Base-by-base conservation (phyloP, 148 eudicot species). In the Vaccinium macrocarpon region DNA sequence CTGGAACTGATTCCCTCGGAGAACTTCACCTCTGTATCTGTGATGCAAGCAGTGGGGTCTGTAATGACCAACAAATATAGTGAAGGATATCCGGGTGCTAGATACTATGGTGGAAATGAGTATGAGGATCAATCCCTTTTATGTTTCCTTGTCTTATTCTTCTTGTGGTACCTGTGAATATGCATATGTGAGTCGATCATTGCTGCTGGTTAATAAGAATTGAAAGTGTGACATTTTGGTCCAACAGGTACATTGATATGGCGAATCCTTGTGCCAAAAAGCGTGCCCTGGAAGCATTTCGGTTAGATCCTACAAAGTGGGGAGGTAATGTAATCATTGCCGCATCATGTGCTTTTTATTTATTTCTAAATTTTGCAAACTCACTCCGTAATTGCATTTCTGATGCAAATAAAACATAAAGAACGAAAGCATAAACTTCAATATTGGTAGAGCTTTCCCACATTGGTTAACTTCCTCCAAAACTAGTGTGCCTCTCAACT, bases 61-160 rank as follows among this genome's bases (percentile, higher is more conserved):
- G 92, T 94, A 82, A 97, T 97, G 99, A 97, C 99, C 77, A 97
- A 97, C 91, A 97, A 95, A 82, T 97, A 97, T 81, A 97, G 99
- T 90, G 99, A 97, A 94, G 99, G 99, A 35, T 97, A 97, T 80
- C 99, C 99, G 23, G 99, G 99, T 87, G 99, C 99, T 80, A 91
- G 99, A 91, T 97, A 97, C 86, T 97, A 97, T 87, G 99, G 99
- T 87, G 99, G 99, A 88, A 97, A 97, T 82, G 98, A 97, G 99
- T 97, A 94, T 35, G 99, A 82, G 78, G 14, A 78, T n/a, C 27
- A 23, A 51, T 77, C 4, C 78, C 21, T 80, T 64, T 81, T 38
- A 10, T 21, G 66, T 49, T 7, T 68, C 7, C 23, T 25, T 64
- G 16, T 50, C 18, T 53, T 76, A 50, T 72, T 48, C 57, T 64